These are phyloP conservation scores for Pinus tabuliformis DNA, from an alignment of 75 land plant genomes.

Conservation along the genomic window DNA sequence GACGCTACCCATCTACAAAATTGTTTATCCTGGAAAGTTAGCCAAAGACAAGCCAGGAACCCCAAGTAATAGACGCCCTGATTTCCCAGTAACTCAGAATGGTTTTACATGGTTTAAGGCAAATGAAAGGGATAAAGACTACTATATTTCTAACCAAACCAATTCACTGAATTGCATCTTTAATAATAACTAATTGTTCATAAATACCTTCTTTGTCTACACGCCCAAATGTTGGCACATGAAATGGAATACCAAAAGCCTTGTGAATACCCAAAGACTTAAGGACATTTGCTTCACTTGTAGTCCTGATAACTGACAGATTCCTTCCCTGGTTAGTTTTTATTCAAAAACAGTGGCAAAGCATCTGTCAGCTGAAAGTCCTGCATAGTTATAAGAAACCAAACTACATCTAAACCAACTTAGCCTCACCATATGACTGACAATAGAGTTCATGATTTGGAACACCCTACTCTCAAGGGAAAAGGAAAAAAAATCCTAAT, in stretches of 20 bases:
- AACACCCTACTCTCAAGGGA: neutral
- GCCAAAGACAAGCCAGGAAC: neutral
- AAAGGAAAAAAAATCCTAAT: neutral
- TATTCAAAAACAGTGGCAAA: neutral
- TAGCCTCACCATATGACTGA: neutral
- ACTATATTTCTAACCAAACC: neutral
- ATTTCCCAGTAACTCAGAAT: neutral
- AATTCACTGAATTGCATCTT: neutral
- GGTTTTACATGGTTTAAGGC: neutral
- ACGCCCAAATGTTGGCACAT: constrained; percentile 61
- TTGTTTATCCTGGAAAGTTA: neutral
- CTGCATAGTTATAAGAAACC: neutral
- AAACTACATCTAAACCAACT: neutral
- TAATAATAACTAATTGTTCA: neutral
- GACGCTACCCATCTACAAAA: neutral
- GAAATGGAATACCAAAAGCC: constrained; percentile 71
- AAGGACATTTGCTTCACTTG: constrained; percentile 67
- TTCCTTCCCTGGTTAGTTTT: constrained; percentile 67
- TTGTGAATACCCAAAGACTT: constrained; percentile 66
- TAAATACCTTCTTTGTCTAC: constrained; percentile 67
- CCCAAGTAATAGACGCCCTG: neutral
- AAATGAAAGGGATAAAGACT: neutral
- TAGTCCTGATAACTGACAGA: constrained; percentile 83
- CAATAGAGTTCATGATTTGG: neutral
- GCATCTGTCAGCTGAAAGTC: neutral